Evolutionary conservation across 352 stramenopile genomes (phyloP).

Genomic region (Pythium folliculosum): DNA sequence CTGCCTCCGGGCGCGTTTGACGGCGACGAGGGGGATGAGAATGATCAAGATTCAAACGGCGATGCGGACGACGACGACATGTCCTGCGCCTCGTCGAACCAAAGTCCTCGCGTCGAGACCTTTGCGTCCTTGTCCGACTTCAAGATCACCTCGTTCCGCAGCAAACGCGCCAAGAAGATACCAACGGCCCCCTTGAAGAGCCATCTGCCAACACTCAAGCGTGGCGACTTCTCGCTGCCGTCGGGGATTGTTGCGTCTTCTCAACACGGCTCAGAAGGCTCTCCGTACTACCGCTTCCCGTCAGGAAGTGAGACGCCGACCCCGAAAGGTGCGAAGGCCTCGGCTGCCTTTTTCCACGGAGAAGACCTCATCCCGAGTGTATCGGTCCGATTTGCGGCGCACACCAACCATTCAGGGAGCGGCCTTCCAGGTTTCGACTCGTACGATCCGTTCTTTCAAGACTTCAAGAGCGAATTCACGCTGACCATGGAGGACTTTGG

Average conservation of each 20-base stretch:
- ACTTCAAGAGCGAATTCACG: slow-evolving; percentile 45
- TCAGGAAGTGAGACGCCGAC: slow-evolving; percentile 15
- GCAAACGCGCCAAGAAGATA: slow-evolving; percentile 30
- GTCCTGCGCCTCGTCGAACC: slow-evolving; percentile 34
- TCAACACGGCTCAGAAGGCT: background rate
- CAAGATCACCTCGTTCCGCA: slow-evolving; percentile 33
- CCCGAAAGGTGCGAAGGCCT: background rate
- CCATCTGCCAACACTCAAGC: slow-evolving; percentile 21
- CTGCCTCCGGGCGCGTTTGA: slow-evolving; percentile 36
- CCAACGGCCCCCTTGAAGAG: slow-evolving; percentile 4
- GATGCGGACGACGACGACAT: slow-evolving; percentile 34
- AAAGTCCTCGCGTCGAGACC: slow-evolving; percentile 36
- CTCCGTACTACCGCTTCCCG: slow-evolving; percentile 21
- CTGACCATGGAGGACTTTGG: slow-evolving; percentile 50
- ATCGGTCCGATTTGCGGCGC: slow-evolving; percentile 28
- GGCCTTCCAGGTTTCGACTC: slow-evolving; percentile 35
- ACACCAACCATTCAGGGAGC: background rate
- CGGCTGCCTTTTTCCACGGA: slow-evolving; percentile 9
- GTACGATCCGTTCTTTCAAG: slow-evolving; percentile 47
- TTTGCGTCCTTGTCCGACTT: slow-evolving; percentile 34
- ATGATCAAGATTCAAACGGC: slow-evolving; percentile 44
- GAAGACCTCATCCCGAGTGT: slow-evolving; percentile 31
- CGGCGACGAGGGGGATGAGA: slow-evolving; percentile 28
- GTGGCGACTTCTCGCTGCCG: slow-evolving; percentile 28
- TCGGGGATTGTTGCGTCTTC: slow-evolving; percentile 21